These are phyloP conservation scores for Pholiota conissans DNA, from an alignment of 768 basidiomycete species.

Conservation along the genomic window DNA sequence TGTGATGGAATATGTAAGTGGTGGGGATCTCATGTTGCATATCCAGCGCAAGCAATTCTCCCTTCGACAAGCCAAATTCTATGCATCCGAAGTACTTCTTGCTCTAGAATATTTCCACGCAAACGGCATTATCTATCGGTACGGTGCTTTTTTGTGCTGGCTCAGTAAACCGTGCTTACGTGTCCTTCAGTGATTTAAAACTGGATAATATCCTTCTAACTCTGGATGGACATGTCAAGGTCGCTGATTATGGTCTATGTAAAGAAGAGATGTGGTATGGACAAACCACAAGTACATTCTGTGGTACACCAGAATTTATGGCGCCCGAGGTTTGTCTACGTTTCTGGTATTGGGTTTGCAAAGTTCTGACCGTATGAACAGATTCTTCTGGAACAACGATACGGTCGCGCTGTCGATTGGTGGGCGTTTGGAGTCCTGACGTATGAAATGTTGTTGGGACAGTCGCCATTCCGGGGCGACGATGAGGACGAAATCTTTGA, in stretches of 20 bases:
- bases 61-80: slow-evolving; percentile 97
- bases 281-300: slow-evolving; percentile 96
- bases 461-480: slow-evolving; percentile 98
- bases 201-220: slow-evolving; percentile 97
- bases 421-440: slow-evolving; percentile 99
- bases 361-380: slow-evolving; percentile 28
- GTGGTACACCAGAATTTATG: slow-evolving; percentile 99
- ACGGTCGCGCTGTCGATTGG: slow-evolving; percentile 99
- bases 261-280: slow-evolving; percentile 99
- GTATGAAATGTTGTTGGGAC: slow-evolving; percentile 98
- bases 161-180: slow-evolving; percentile 1
- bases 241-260: slow-evolving; percentile 98
- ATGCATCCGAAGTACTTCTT: slow-evolving; percentile 93
- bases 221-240: slow-evolving; percentile 96
- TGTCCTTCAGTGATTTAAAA: slow-evolving; percentile 78
- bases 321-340: slow-evolving; percentile 83
- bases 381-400: slow-evolving; percentile 99
- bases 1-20: slow-evolving; percentile 99
- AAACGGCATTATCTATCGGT: slow-evolving; percentile 99
- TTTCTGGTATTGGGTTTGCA: not conserved
- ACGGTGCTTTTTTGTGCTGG: not conserved
- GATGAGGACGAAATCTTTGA: slow-evolving; percentile 99
- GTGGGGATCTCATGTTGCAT: slow-evolving; percentile 98
- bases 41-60: slow-evolving; percentile 99
- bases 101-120: slow-evolving; percentile 98